Evolutionary conservation across 177 flowering plant species (phyloP).

Genomic region (Telopea speciosissima): DNA sequence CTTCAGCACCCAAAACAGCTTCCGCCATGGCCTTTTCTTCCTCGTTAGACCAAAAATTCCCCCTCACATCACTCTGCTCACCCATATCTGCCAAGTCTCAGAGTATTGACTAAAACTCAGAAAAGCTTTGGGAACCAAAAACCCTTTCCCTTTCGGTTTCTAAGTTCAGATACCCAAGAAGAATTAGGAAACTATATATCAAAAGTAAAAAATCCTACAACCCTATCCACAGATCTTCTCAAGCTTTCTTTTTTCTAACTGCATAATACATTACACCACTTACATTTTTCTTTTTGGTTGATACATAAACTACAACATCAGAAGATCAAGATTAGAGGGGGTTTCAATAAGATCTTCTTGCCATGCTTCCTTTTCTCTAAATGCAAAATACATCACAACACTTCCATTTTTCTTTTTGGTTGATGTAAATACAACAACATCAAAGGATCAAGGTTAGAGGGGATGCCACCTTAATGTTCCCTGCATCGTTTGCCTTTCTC

Average conservation of each 20-base stretch:
- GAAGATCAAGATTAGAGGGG: neutral
- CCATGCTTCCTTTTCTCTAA: neutral
- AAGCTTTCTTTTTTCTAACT: neutral
- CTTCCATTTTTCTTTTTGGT: neutral
- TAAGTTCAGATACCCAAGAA: neutral
- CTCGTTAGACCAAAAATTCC: slow-evolving; percentile 41
- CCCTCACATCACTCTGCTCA: slow-evolving; percentile 32
- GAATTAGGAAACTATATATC: neutral
- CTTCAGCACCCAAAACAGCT: slow-evolving; percentile 55
- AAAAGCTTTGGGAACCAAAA: neutral
- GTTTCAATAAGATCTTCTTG: neutral
- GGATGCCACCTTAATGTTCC: neutral
- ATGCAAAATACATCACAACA: neutral
- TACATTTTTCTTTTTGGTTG: neutral
- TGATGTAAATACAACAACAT: neutral
- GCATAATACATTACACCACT: neutral
- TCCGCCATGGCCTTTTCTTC: slow-evolving; percentile 59
- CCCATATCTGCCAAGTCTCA: neutral
- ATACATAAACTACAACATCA: neutral
- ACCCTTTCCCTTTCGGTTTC: neutral
- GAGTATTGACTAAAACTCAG: neutral
- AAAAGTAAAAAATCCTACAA: neutral
- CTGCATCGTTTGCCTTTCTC: neutral
- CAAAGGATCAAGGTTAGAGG: neutral
- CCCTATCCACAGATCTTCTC: neutral